phyloP scores from a whole-genome alignment of 805 yeast genomes.

The Teunomyces stri region DNA sequence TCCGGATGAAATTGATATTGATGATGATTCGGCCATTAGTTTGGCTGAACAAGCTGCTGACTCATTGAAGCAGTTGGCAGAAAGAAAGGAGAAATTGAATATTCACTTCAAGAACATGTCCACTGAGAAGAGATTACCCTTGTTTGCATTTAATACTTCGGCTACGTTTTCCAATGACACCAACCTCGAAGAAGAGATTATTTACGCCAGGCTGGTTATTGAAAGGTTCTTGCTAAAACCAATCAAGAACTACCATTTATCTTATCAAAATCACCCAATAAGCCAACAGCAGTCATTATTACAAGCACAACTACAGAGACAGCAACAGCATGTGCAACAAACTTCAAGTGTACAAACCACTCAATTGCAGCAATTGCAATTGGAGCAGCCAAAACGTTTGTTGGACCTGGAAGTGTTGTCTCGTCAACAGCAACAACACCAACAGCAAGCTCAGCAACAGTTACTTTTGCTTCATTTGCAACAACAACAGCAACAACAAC shows the following conservation, averaged over 20 bases:
- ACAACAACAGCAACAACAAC: constrained; percentile 25
- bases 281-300: constrained; percentile 31
- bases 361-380: constrained; percentile 31
- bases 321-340: constrained; percentile 20
- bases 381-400: constrained; percentile 23
- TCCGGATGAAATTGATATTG: constrained; percentile 49
- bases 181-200: constrained; percentile 35
- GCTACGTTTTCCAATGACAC: constrained; percentile 26
- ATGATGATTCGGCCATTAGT: constrained; percentile 44
- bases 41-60: constrained; percentile 50
- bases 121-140: constrained; percentile 32
- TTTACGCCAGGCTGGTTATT: constrained; percentile 38
- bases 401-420: constrained; percentile 7
- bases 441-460: constrained; percentile 37
- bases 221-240: constrained; percentile 41
- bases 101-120: constrained; percentile 34
- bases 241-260: constrained; percentile 44
- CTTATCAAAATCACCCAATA: constrained; percentile 44
- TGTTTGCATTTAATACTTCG: constrained; percentile 47
- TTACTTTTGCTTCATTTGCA: constrained; percentile 12
- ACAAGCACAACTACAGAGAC: constrained; percentile 30
- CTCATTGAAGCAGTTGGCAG: constrained; percentile 36
- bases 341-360: constrained; percentile 13
- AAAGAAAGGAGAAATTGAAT: constrained; percentile 38
- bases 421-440: constrained; percentile 12